These are phyloP conservation scores for Trypanosoma boissoni DNA, from an alignment of 208 protist genomes.

Conservation along the genomic window DNA sequence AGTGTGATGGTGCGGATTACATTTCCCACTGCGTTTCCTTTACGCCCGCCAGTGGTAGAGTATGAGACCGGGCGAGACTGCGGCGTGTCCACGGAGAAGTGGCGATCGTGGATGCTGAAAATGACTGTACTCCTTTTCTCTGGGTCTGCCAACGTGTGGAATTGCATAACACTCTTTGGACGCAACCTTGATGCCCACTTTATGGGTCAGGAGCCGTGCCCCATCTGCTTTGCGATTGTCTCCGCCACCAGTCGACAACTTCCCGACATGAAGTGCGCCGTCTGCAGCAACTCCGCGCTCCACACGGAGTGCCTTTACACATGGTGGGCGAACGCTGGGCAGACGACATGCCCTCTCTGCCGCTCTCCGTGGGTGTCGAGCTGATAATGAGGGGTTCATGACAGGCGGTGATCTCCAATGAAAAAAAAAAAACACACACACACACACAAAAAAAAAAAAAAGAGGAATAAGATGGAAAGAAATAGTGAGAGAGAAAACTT, in stretches of 20 bases:
- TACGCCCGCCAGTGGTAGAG: slow-evolving; percentile 53
- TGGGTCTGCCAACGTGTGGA: slow-evolving; percentile 71
- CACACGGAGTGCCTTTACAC: slow-evolving; percentile 87
- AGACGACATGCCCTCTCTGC: slow-evolving; percentile 89
- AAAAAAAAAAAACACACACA: slow-evolving; percentile 24
- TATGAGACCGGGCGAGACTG: slow-evolving; percentile 55
- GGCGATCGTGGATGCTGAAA: slow-evolving; percentile 85
- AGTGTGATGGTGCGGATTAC: slow-evolving; percentile 63
- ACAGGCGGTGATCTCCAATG: not conserved
- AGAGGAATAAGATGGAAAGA: too few relatives aligned
- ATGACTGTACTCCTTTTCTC: slow-evolving; percentile 89
- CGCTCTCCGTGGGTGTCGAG: slow-evolving; percentile 77
- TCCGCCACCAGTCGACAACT: slow-evolving; percentile 72
- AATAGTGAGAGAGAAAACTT: too few relatives aligned
- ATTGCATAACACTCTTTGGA: slow-evolving; percentile 85
- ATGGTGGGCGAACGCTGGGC: slow-evolving; percentile 86
- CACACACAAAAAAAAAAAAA: not conserved
- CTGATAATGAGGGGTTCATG: too few relatives aligned
- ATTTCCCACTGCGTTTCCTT: slow-evolving; percentile 71
- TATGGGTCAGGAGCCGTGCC: slow-evolving; percentile 85
- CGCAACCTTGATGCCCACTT: slow-evolving; percentile 91
- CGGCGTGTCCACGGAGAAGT: slow-evolving; percentile 76
- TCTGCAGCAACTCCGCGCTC: slow-evolving; percentile 85
- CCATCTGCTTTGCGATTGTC: slow-evolving; percentile 90
- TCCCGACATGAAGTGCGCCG: slow-evolving; percentile 80